A percentile compares a stretch with the other conserved stretches of the same genome.
phyloP scores from a whole-genome alignment of 305 asterid species.

The Rubia peregrina region DNA sequence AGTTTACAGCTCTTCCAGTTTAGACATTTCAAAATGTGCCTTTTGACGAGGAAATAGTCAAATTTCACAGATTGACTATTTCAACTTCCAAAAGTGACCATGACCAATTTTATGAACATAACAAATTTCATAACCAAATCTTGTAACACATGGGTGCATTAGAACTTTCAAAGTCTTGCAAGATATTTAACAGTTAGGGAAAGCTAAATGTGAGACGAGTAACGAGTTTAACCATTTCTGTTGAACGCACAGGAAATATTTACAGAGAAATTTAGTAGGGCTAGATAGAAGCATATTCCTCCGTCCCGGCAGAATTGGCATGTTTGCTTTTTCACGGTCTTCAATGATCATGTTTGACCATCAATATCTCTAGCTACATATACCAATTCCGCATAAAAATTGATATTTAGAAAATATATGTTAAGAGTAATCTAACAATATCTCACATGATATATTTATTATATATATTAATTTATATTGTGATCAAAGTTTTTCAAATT shows the following conservation, averaged over 20 bases:
- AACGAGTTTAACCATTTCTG: background rate
- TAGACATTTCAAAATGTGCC: background rate
- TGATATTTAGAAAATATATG: too few species aligned
- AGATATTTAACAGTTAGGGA: background rate
- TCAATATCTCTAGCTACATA: too few species aligned
- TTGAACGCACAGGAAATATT: background rate
- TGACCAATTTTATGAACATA: constrained; percentile 1
- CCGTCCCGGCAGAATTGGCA: too few species aligned
- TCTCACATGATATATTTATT: too few species aligned
- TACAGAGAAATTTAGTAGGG: background rate
- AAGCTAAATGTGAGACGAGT: background rate
- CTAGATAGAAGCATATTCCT: background rate
- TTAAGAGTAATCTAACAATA: too few species aligned
- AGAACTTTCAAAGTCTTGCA: background rate
- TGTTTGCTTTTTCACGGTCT: too few species aligned
- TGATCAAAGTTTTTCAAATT: too few species aligned
- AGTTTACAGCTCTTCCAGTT: background rate
- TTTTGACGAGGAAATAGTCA: background rate
- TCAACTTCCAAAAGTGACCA: constrained; percentile 2
- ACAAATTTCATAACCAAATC: background rate
- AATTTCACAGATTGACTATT: background rate
- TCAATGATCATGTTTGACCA: too few species aligned
- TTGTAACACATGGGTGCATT: background rate
- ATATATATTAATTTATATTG: too few species aligned
- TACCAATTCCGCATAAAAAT: too few species aligned